Conservation (phyloP, 2,329 filamentous ascomycete genomes). For the Fusarium clavum region DNA sequence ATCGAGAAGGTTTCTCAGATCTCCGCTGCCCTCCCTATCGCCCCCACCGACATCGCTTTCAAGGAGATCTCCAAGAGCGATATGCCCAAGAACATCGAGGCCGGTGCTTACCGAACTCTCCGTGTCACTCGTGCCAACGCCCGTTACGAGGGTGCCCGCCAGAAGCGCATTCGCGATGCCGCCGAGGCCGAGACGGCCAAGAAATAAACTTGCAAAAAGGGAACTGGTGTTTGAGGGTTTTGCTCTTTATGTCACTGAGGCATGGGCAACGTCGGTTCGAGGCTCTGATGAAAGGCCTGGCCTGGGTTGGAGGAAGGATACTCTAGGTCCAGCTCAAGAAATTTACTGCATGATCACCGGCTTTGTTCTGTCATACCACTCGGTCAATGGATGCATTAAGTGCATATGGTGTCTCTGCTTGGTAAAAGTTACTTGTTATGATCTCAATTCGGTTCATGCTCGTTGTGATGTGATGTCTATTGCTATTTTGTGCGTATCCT, state of each 20-base stretch:
- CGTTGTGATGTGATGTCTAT: conserved; percentile 4
- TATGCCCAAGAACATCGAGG: conserved; percentile 78
- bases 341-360: conserved; percentile 57
- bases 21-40: conserved; percentile 75
- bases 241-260: conserved; percentile 56
- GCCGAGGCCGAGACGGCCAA: conserved; percentile 85
- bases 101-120: conserved; percentile 88
- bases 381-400: conserved; percentile 48
- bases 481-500: not conserved
- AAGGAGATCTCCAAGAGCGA: conserved; percentile 85
- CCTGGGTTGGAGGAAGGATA: conserved; percentile 53
- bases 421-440: conserved; percentile 37
- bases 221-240: conserved; percentile 58
- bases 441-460: conserved; percentile 4
- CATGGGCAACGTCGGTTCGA: conserved; percentile 55
- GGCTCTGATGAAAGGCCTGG: conserved; percentile 53
- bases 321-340: conserved; percentile 57
- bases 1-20: conserved; percentile 66
- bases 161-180: conserved; percentile 93
- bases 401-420: conserved; percentile 36
- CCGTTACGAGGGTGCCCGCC: conserved; percentile 83
- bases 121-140: conserved; percentile 86
- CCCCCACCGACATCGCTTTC: conserved; percentile 72
- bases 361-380: conserved; percentile 50
- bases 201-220: conserved; percentile 74